Conservation (phyloP, 176 grass and related monocot genomes). For the Chrysopogon serrulatus region DNA sequence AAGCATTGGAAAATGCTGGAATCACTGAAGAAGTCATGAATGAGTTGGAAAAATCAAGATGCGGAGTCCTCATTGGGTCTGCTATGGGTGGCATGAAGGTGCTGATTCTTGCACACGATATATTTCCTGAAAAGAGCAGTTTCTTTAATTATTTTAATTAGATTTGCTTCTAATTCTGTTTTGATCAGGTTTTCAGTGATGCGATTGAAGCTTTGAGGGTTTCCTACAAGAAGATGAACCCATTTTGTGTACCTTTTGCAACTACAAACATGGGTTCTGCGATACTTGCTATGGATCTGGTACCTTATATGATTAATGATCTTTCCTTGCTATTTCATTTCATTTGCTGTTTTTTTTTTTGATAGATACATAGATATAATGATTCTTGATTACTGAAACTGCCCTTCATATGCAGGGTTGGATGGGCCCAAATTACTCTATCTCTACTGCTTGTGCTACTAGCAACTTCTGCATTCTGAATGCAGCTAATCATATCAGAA, state of each 20-base stretch:
- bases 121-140: not conserved
- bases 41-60: constrained; percentile 82
- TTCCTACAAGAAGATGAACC: constrained; percentile 98
- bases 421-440: constrained; percentile 99
- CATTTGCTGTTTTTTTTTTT: constrained; percentile 13
- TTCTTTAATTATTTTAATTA: constrained; percentile 3
- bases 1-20: constrained; percentile 86
- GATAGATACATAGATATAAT: not conserved
- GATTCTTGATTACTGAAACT: constrained; percentile 8
- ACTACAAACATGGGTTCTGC: constrained; percentile 99
- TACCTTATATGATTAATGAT: constrained; percentile 24
- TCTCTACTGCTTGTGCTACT: constrained; percentile 96
- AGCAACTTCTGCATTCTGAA: constrained; percentile 98
- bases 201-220: constrained; percentile 93
- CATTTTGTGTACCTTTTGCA: constrained; percentile 98
- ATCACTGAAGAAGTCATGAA: constrained; percentile 84
- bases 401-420: constrained; percentile 54
- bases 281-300: constrained; percentile 99
- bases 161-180: constrained; percentile 15
- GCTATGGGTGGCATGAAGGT: constrained; percentile 99
- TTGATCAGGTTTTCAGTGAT: constrained; percentile 86
- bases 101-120: not conserved
- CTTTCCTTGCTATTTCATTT: constrained; percentile 15
- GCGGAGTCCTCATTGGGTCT: constrained; percentile 93
- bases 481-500: constrained; percentile 92